Evolutionary conservation across 139 green algal species (phyloP).

Genomic region (Nannochloris sp.): DNA sequence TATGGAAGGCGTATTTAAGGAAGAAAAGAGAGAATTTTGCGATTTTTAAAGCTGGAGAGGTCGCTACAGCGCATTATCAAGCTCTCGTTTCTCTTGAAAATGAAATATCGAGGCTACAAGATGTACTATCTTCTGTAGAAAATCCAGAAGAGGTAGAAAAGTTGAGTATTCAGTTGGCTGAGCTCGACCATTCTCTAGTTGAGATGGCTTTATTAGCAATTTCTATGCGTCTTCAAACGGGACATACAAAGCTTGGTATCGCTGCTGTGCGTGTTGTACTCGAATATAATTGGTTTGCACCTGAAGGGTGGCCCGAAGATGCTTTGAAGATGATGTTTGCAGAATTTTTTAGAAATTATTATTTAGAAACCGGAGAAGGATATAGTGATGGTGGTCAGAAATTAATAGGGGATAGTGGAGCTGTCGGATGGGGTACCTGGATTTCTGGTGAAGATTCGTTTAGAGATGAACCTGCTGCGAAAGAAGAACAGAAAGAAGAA

Average conservation of each 20-base stretch:
- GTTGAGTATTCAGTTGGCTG: constrained; percentile 9
- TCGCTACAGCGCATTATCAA: constrained; percentile 19
- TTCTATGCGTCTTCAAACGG: constrained; percentile 36
- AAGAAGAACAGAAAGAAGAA: not conserved
- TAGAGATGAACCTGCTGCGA: not conserved
- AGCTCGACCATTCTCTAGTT: constrained; percentile 31
- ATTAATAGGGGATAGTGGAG: not conserved
- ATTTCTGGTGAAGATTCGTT: not conserved
- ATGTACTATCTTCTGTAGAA: not conserved
- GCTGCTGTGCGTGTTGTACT: constrained; percentile 48
- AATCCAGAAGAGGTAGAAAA: not conserved
- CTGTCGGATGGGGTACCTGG: not conserved
- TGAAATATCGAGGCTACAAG: constrained; percentile 4
- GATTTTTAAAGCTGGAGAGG: constrained; percentile 36
- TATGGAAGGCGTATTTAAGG: constrained; percentile 60
- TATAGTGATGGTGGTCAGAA: constrained; percentile 49
- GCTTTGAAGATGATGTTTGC: constrained; percentile 43
- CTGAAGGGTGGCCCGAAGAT: constrained; percentile 25
- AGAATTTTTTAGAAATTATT: constrained; percentile 63
- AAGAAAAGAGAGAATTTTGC: constrained; percentile 31
- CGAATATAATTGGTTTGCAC: constrained; percentile 64
- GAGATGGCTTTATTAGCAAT: constrained; percentile 23
- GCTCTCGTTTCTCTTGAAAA: constrained; percentile 30
- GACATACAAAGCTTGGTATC: constrained; percentile 51
- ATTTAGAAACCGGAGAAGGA: constrained; percentile 41